Evolutionary conservation across 2,329 filamentous ascomycete species (phyloP), one percentile per base, ranked within the genome.

Genomic region (Fusarium burgessii): DNA sequence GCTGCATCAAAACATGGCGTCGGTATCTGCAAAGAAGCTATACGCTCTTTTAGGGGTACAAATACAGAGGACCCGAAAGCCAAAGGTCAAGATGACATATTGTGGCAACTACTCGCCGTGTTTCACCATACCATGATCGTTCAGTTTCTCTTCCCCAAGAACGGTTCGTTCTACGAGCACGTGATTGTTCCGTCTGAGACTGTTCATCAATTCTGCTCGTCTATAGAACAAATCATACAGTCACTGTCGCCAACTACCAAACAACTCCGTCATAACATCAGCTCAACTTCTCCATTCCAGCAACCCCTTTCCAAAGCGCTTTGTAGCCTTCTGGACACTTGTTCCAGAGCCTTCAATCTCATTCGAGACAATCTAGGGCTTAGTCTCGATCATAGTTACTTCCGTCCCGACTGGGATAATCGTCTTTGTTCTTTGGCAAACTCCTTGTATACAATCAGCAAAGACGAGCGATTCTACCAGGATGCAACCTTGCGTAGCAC

Each of bases 91-190:
- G 68, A 76, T 52, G 74, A 78, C 25, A 62, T 57, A 7, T 76
- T 77, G 4, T 68, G 70, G 15, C 76, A 66, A 27, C 49, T 80
- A 5, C 75, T 80, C 13, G 61, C 79, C n/a, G 63, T 74, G 6
- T 73, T 78, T n/a, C 78, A 81, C 42, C 78, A 81, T 56, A 75
- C 72, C 46, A 77, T 81, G 69, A 73, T 75, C n/a, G 73, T 80
- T 10, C 79, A 80, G 35, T 76, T 78, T 49, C 66, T 81, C 12
- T 81, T 80, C 52, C 78, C 78, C 9, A 65, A 71, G 11, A 52
- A 59, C 4, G 62, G 61, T 36, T 56, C 64, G 6, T 70, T 61
- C 8, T 70, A 71, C 20, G 55, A 59, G 4, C 74, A 77, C 32
- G 73, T 74, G 7, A 45, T 50, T 25, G 52, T 77, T 10, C 56